Percentiles rank a stretch among this genome's conserved stretches.
These are phyloP conservation scores for Meredithiella fracta DNA, from an alignment of 2,329 filamentous ascomycete species.

Conservation along the genomic window DNA sequence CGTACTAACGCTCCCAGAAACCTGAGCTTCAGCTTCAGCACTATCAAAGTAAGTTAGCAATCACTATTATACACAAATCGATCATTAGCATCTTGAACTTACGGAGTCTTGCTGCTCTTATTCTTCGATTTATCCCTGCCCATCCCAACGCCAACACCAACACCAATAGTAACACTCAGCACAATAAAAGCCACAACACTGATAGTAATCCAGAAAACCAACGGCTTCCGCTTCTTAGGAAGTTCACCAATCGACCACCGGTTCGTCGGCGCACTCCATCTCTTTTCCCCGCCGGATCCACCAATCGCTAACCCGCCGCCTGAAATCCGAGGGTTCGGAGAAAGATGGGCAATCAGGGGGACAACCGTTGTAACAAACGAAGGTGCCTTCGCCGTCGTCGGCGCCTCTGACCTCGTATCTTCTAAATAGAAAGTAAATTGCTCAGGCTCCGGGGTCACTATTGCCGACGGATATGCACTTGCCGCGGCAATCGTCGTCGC, in stretches of 20 bases:
- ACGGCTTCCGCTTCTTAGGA: conserved; percentile 19
- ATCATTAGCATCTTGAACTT: background rate
- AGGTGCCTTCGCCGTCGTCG: background rate
- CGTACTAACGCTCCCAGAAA: too few species aligned
- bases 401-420: background rate
- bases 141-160: conserved; percentile 25
- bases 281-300: background rate
- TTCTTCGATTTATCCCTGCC: background rate
- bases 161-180: conserved; percentile 26
- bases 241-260: conserved; percentile 15
- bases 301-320: background rate
- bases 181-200: conserved; percentile 20
- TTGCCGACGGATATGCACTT: background rate
- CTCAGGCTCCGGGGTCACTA: conserved; percentile 4
- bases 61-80: background rate
- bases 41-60: too few species aligned
- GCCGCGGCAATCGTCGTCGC: background rate
- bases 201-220: conserved; percentile 24
- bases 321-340: background rate
- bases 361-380: background rate
- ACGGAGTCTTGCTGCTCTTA: background rate
- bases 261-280: conserved; percentile 14
- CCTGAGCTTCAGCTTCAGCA: too few species aligned
- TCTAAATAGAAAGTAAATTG: conserved; percentile 14
- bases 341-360: background rate